Evolutionary conservation across 1,284 basidiomycete species (phyloP).

Genomic region (Naganishia cerealis): DNA sequence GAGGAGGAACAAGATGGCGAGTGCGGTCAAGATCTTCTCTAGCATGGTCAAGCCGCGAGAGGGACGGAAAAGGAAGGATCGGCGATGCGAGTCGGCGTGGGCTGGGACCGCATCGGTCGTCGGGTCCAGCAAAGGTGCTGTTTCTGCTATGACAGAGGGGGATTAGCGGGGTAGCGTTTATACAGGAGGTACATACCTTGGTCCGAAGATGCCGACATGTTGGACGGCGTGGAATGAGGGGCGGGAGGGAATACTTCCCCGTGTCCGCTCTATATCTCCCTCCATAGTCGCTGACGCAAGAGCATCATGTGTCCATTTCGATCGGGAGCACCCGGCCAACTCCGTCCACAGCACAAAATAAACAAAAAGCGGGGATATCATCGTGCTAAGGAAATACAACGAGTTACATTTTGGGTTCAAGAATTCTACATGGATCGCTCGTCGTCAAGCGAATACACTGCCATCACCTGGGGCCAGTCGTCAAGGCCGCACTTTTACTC

Average conservation of each 20-base stretch:
- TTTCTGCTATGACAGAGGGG: slow-evolving; percentile 43
- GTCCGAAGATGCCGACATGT: slow-evolving; percentile 54
- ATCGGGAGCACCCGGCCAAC: neutral
- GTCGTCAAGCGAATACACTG: neutral
- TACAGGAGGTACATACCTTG: slow-evolving; percentile 43
- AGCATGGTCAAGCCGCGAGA: slow-evolving; percentile 72
- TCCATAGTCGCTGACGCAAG: neutral
- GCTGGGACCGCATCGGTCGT: slow-evolving; percentile 31
- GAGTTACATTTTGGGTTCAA: neutral
- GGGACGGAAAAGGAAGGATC: slow-evolving; percentile 45
- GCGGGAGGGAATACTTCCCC: neutral
- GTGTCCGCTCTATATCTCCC: neutral
- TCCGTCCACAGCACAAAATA: neutral
- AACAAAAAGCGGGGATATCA: slow-evolving; percentile 7
- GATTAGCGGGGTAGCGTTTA: neutral
- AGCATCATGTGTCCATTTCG: neutral
- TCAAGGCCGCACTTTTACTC: slow-evolving; percentile 5
- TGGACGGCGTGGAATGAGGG: slow-evolving; percentile 3
- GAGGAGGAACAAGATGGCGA: slow-evolving; percentile 74
- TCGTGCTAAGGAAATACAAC: neutral
- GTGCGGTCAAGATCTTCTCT: slow-evolving; percentile 74
- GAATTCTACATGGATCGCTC: too few species aligned
- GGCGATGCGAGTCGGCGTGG: slow-evolving; percentile 36
- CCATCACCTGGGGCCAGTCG: neutral
- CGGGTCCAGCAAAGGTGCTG: slow-evolving; percentile 50